These are phyloP conservation scores for Colletotrichum trifolii DNA, from an alignment of 2,329 filamentous ascomycete genomes.

Conservation along the genomic window DNA sequence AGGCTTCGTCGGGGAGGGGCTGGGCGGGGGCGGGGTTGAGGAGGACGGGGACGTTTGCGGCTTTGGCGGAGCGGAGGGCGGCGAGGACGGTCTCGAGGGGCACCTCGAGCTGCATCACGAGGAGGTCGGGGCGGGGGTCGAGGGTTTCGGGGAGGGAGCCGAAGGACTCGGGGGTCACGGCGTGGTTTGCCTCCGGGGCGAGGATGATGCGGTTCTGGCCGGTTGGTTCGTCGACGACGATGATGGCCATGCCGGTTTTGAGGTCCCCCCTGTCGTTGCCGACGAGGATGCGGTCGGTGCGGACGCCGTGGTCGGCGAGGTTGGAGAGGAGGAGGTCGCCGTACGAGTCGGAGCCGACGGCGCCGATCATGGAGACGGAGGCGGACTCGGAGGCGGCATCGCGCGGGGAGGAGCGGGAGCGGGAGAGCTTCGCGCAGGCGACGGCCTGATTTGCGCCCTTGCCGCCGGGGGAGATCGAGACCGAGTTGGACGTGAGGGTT, in stretches of 20 bases:
- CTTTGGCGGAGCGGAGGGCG: constrained; percentile 64
- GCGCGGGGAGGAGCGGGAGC: constrained; percentile 48
- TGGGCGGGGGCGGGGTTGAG: constrained; percentile 88
- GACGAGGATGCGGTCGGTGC: constrained; percentile 62
- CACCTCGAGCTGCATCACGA: constrained; percentile 84
- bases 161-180: constrained; percentile 52
- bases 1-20: constrained; percentile 73
- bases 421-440: constrained; percentile 84
- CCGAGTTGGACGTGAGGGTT: constrained; percentile 83
- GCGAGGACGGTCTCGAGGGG: constrained; percentile 73
- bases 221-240: constrained; percentile 78
- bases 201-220: constrained; percentile 84
- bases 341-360: constrained; percentile 77
- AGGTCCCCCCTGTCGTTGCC: constrained; percentile 41
- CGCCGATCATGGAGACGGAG: constrained; percentile 76
- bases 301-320: constrained; percentile 71
- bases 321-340: constrained; percentile 67
- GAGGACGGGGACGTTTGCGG: constrained; percentile 69
- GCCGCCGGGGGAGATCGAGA: constrained; percentile 85
- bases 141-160: constrained; percentile 41
- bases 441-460: constrained; percentile 98
- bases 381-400: constrained; percentile 48
- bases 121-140: constrained; percentile 64
- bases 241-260: constrained; percentile 78
- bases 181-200: constrained; percentile 76